phyloP scores from a whole-genome alignment of 352 stramenopile species.

The Pythium insidiosum region DNA sequence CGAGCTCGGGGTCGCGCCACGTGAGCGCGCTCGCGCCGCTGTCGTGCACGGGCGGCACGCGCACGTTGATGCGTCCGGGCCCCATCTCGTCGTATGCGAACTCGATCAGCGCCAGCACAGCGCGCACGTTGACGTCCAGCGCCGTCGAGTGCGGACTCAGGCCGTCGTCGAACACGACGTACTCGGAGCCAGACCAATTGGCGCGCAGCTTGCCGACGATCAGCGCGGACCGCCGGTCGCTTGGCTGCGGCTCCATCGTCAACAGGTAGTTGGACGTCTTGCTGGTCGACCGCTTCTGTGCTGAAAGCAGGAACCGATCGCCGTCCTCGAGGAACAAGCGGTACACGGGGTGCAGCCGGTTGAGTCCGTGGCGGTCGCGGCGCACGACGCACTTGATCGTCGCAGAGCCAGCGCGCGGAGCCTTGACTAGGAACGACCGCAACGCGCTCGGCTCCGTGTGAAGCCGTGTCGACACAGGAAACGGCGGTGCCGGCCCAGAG shows the following conservation, averaged over 20 bases:
- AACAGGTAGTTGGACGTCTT: conserved; percentile 62
- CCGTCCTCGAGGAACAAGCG: conserved; percentile 42
- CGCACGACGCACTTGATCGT: conserved; percentile 49
- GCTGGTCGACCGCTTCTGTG: conserved; percentile 38
- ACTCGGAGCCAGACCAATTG: conserved; percentile 61
- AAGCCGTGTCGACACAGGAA: neutral
- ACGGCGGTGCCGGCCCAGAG: neutral
- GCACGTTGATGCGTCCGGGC: conserved; percentile 32
- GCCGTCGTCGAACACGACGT: conserved; percentile 46
- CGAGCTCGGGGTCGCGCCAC: conserved; percentile 23
- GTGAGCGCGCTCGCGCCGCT: conserved; percentile 8
- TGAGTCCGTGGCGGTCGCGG: conserved; percentile 36
- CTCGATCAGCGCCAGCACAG: conserved; percentile 35
- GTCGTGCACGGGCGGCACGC: conserved; percentile 28
- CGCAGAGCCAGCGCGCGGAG: conserved; percentile 12
- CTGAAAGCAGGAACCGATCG: conserved; percentile 40
- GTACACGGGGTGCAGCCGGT: conserved; percentile 45
- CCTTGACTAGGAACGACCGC: conserved; percentile 27
- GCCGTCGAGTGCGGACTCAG: conserved; percentile 37
- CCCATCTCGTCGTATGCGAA: conserved; percentile 72
- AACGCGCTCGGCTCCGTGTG: conserved; percentile 21
- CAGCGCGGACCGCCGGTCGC: conserved; percentile 24
- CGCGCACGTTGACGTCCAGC: conserved; percentile 32
- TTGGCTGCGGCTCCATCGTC: conserved; percentile 30
- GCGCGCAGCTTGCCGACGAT: conserved; percentile 48